These are phyloP conservation scores for Millerozyma acaciae DNA, from an alignment of 805 yeast species.

Conservation along the genomic window DNA sequence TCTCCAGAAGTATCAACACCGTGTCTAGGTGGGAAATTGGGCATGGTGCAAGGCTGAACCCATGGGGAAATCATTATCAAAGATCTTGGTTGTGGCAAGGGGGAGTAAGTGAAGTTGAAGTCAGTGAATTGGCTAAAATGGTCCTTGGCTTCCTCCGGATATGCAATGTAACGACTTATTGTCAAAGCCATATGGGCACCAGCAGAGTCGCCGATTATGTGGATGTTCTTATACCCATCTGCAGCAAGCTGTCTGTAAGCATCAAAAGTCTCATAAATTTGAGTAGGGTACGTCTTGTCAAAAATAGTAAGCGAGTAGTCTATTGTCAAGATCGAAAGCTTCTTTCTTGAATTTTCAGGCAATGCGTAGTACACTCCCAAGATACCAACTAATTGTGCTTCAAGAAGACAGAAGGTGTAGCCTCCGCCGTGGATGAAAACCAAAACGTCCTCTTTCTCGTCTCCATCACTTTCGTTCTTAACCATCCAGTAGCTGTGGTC, in stretches of 20 bases:
- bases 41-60: slow-evolving; percentile 28
- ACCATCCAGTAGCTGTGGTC: slow-evolving; percentile 9
- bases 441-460: slow-evolving; percentile 14
- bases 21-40: slow-evolving; percentile 17
- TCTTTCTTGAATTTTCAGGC: slow-evolving; percentile 11
- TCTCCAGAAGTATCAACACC: slow-evolving; percentile 27
- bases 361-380: slow-evolving; percentile 19
- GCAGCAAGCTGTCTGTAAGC: slow-evolving; percentile 9
- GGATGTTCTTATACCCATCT: slow-evolving; percentile 15
- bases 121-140: slow-evolving; percentile 20
- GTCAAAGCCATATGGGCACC: slow-evolving; percentile 14
- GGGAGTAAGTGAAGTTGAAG: slow-evolving; percentile 14
- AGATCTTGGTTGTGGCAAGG: slow-evolving; percentile 25
- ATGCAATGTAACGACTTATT: slow-evolving; percentile 20
- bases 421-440: slow-evolving; percentile 27
- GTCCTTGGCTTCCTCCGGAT: slow-evolving; percentile 25
- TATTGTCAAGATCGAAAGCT: slow-evolving; percentile 16
- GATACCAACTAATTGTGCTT: slow-evolving; percentile 21
- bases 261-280: slow-evolving; percentile 18
- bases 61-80: slow-evolving; percentile 31
- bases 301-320: slow-evolving; percentile 23
- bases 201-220: slow-evolving; percentile 19
- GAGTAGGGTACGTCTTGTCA: slow-evolving; percentile 21
- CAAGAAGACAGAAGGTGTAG: slow-evolving; percentile 18
- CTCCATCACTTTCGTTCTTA: slow-evolving; percentile 1